Evolutionary conservation across 805 yeast species (phyloP).

Genomic region (Wickerhamomyces strasburgensis): DNA sequence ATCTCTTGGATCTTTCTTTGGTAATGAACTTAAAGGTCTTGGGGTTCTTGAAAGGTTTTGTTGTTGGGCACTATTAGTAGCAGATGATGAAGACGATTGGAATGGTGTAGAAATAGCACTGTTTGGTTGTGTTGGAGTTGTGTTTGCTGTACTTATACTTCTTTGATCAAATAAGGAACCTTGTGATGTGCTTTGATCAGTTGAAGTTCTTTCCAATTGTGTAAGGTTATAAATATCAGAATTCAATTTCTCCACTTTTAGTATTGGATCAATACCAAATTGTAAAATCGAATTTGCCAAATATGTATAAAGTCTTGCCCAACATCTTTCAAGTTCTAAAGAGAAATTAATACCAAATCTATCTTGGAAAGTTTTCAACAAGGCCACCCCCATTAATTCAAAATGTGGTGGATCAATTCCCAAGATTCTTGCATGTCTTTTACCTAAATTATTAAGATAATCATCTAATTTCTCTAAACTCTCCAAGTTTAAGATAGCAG

Average conservation of each 20-base stretch:
- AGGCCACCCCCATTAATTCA: constrained; percentile 69
- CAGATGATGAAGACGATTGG: not conserved
- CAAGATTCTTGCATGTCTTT: constrained; percentile 68
- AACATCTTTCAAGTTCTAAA: constrained; percentile 57
- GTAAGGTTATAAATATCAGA: constrained; percentile 1
- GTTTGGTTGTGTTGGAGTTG: not conserved
- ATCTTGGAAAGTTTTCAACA: constrained; percentile 63
- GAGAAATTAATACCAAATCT: constrained; percentile 50
- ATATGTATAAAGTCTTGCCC: constrained; percentile 67
- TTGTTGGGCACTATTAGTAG: not conserved
- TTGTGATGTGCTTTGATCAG: constrained; percentile 1
- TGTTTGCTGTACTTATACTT: not conserved
- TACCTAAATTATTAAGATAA: constrained; percentile 59
- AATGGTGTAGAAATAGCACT: not conserved
- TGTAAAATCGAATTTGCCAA: constrained; percentile 63
- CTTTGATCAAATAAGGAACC: constrained; percentile 12
- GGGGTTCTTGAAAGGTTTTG: not conserved
- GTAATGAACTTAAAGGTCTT: not conserved
- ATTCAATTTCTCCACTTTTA: constrained; percentile 28
- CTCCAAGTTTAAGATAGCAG: constrained; percentile 62
- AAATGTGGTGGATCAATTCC: constrained; percentile 67
- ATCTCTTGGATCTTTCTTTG: not conserved
- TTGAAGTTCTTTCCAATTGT: constrained; percentile 6
- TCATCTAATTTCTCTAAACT: constrained; percentile 52
- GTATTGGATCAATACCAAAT: constrained; percentile 37